Evolutionary conservation across 2,329 filamentous ascomycete species (phyloP).

Genomic region (Metarhizium humberi): DNA sequence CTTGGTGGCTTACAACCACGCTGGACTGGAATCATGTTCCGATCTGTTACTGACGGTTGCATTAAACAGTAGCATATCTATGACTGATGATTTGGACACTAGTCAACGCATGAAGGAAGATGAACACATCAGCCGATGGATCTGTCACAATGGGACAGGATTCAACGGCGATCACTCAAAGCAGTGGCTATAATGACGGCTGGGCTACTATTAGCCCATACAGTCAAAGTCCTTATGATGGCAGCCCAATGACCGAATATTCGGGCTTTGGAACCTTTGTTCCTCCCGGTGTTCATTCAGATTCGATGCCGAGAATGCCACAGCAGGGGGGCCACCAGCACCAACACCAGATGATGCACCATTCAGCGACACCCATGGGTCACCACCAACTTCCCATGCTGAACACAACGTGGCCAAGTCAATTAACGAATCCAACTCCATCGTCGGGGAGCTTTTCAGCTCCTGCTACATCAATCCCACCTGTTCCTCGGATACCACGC

Average conservation of each 20-base stretch:
- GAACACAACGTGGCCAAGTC: slow-evolving; percentile 71
- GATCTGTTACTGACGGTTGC: not conserved
- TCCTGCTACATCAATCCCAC: slow-evolving; percentile 49
- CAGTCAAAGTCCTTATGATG: slow-evolving; percentile 45
- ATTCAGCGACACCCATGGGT: slow-evolving; percentile 33
- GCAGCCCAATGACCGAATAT: slow-evolving; percentile 57
- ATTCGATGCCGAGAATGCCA: slow-evolving; percentile 42
- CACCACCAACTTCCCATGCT: slow-evolving; percentile 57
- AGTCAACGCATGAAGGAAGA: slow-evolving; percentile 12
- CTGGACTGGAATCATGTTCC: not conserved
- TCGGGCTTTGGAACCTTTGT: slow-evolving; percentile 47
- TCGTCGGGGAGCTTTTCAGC: slow-evolving; percentile 45
- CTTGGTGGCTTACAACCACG: not conserved
- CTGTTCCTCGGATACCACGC: slow-evolving; percentile 40
- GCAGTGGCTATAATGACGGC: slow-evolving; percentile 28
- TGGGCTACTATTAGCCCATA: slow-evolving; percentile 54
- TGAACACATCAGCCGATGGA: slow-evolving; percentile 24
- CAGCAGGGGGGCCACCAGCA: slow-evolving; percentile 37
- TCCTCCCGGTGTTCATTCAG: slow-evolving; percentile 40
- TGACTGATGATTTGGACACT: not conserved
- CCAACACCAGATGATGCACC: slow-evolving; percentile 23
- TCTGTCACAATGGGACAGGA: slow-evolving; percentile 22
- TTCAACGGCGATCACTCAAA: slow-evolving; percentile 19
- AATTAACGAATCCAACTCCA: slow-evolving; percentile 62
- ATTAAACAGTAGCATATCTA: not conserved